These are phyloP conservation scores for Didymella arachidicola DNA, from an alignment of 2,329 filamentous ascomycete genomes.

Conservation along the genomic window DNA sequence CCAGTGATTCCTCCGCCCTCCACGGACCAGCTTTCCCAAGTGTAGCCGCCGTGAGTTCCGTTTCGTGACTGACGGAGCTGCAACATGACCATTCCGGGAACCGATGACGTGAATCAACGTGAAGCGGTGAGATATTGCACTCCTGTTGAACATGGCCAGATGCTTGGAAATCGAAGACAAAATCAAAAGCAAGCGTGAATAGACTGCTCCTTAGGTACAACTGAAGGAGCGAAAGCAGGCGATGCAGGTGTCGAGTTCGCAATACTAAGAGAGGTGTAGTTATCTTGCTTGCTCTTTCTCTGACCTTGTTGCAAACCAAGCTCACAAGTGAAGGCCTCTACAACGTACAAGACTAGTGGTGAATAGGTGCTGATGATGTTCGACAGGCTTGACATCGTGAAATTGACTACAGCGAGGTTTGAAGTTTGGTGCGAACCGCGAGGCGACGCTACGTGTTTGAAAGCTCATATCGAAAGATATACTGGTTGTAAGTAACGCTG, in stretches of 20 bases:
- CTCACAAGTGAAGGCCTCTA: neutral
- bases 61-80: neutral
- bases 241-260: neutral
- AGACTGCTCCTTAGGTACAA: neutral
- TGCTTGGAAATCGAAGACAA: neutral
- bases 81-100: too few species aligned
- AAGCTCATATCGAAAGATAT: neutral
- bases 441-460: neutral
- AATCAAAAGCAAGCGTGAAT: neutral
- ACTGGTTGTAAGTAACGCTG: neutral
- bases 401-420: neutral
- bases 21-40: neutral
- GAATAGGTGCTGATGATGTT: neutral
- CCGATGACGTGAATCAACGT: neutral
- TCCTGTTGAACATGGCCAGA: neutral
- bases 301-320: neutral
- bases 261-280: neutral
- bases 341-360: neutral
- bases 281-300: neutral
- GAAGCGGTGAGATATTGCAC: neutral
- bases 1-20: neutral
- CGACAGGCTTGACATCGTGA: neutral
- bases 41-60: neutral
- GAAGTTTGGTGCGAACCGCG: neutral
- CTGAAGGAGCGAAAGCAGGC: neutral